A percentile compares a stretch with the other conserved stretches of the same genome.
Conservation (phyloP, 2,329 filamentous ascomycete species). For the Talaromyces verruculosus region DNA sequence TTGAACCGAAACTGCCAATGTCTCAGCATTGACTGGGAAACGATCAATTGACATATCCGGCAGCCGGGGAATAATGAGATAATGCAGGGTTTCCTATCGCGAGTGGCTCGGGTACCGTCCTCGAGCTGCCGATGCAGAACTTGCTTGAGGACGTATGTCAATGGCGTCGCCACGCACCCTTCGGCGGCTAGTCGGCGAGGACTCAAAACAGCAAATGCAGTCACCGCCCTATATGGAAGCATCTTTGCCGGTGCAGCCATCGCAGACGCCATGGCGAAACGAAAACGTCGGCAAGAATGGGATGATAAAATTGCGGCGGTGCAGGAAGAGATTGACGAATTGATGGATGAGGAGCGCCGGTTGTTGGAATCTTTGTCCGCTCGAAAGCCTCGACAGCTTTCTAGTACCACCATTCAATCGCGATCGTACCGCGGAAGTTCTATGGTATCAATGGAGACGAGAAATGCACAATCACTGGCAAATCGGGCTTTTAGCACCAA, state of each 20-base stretch:
- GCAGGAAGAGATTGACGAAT: slow-evolving; percentile 42
- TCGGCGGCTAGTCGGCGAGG: slow-evolving; percentile 35
- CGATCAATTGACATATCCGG: neutral
- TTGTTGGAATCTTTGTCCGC: slow-evolving; percentile 34
- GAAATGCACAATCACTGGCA: slow-evolving; percentile 10
- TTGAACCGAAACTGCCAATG: neutral
- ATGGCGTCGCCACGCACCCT: slow-evolving; percentile 36
- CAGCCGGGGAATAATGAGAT: slow-evolving; percentile 33
- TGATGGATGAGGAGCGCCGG: slow-evolving; percentile 42
- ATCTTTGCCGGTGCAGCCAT: slow-evolving; percentile 45
- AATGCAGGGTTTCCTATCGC: slow-evolving; percentile 49
- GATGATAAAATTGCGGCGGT: slow-evolving; percentile 45
- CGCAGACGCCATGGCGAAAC: slow-evolving; percentile 43
- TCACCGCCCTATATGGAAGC: slow-evolving; percentile 47
- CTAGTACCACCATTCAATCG: neutral
- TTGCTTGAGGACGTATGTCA: slow-evolving; percentile 39
- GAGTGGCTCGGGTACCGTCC: slow-evolving; percentile 37
- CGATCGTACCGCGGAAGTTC: slow-evolving; percentile 7
- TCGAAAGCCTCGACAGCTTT: neutral
- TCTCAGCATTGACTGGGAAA: neutral
- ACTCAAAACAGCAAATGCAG: slow-evolving; percentile 44
- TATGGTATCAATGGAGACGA: neutral
- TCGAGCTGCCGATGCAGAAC: slow-evolving; percentile 45
- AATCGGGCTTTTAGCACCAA: slow-evolving; percentile 29
- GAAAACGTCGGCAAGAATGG: slow-evolving; percentile 41